phyloP scores from a whole-genome alignment of 345 rosid genomes.

The Populus nigra region DNA sequence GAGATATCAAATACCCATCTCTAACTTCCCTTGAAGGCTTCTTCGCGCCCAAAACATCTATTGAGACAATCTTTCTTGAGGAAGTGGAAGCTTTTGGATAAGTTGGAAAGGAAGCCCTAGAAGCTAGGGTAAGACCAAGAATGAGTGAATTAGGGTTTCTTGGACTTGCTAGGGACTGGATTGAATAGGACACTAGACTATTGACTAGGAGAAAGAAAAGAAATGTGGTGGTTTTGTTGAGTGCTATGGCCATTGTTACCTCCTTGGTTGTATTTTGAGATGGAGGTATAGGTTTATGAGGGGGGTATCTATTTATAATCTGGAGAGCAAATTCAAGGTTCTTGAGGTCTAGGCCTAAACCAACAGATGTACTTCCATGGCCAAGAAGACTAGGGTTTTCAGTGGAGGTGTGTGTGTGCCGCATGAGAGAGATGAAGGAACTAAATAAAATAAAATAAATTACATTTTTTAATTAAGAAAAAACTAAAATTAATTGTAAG shows the following conservation, averaged over 20 bases:
- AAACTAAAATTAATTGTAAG: not conserved
- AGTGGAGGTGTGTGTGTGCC: not conserved
- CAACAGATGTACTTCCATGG: constrained; percentile 3
- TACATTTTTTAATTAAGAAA: not conserved
- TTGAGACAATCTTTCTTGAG: constrained; percentile 22
- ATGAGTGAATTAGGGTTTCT: constrained; percentile 39
- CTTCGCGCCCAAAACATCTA: constrained; percentile 30
- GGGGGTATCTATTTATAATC: constrained; percentile 5
- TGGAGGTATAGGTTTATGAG: not conserved
- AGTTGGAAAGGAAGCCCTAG: constrained; percentile 38
- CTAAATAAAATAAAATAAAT: not conserved
- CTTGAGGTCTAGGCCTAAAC: not conserved
- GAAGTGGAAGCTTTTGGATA: constrained; percentile 26
- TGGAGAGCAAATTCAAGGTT: not conserved
- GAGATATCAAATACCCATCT: constrained; percentile 72
- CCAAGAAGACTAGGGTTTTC: not conserved
- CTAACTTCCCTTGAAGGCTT: constrained; percentile 66
- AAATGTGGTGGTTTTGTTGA: constrained; percentile 1
- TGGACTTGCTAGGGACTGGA: constrained; percentile 35
- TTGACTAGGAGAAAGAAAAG: constrained; percentile 27
- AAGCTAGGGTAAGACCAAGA: constrained; percentile 47
- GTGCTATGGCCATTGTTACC: not conserved
- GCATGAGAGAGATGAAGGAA: not conserved
- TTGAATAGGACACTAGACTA: constrained; percentile 8
- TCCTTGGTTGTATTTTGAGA: not conserved